phyloP scores from a whole-genome alignment of 1,139 yeast genomes.

The Pichia sp. region DNA sequence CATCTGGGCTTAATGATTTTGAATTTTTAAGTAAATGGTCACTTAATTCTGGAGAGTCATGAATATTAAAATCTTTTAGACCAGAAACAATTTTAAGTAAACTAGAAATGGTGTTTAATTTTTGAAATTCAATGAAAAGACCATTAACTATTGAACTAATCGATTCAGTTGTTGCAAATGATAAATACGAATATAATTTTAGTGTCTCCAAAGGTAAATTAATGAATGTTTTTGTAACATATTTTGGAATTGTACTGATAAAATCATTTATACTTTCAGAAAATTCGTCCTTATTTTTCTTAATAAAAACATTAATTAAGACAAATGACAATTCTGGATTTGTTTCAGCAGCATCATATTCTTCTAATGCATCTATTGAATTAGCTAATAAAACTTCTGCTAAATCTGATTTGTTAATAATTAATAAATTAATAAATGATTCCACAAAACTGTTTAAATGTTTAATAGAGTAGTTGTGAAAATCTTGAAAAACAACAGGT shows the following conservation, averaged over 20 bases:
- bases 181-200: slow-evolving; percentile 17
- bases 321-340: slow-evolving; percentile 25
- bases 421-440: slow-evolving; percentile 21
- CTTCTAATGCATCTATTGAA: slow-evolving; percentile 26
- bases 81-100: slow-evolving; percentile 11
- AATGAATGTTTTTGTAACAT: slow-evolving; percentile 27
- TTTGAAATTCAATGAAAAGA: slow-evolving; percentile 30
- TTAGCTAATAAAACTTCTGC: slow-evolving; percentile 19
- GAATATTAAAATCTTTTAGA: slow-evolving; percentile 20
- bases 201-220: slow-evolving; percentile 29
- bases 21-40: slow-evolving; percentile 30
- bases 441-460: slow-evolving; percentile 18
- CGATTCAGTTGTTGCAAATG: slow-evolving; percentile 5
- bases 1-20: slow-evolving; percentile 10
- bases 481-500: slow-evolving; percentile 14
- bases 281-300: slow-evolving; percentile 20
- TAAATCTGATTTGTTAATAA: slow-evolving; percentile 14
- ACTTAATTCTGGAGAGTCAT: slow-evolving; percentile 28
- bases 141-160: slow-evolving; percentile 30
- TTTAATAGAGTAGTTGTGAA: slow-evolving; percentile 9
- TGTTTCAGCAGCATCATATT: slow-evolving; percentile 15
- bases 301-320: slow-evolving; percentile 28
- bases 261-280: slow-evolving; percentile 27
- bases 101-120: slow-evolving; percentile 2
- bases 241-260: slow-evolving; percentile 30